Conservation (phyloP, 73 alveolate genomes). For the Uronychia setigera region DNA sequence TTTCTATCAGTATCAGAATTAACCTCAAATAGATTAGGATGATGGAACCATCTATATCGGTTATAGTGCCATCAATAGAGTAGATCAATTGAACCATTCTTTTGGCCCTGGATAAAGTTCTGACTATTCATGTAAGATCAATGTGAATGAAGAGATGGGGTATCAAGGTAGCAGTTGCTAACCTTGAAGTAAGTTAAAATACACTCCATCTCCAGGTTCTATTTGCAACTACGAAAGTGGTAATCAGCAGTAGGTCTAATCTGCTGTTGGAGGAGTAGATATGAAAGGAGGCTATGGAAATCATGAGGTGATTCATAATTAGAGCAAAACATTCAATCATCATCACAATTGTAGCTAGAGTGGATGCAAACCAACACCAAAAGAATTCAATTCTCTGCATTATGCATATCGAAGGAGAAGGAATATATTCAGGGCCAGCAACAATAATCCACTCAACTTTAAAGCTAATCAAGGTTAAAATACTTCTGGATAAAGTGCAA, state of each 20-base stretch:
- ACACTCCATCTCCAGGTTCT: not conserved
- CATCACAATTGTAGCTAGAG: not conserved
- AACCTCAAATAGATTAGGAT: not conserved
- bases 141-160: too few relatives aligned
- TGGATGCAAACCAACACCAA: not conserved
- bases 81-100: not conserved
- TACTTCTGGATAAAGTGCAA: too few relatives aligned
- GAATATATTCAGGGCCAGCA: not conserved
- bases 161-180: not conserved
- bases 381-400: not conserved
- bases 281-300: not conserved
- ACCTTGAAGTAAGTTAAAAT: too few relatives aligned
- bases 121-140: not conserved
- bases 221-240: not conserved
- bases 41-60: not conserved
- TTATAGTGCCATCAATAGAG: not conserved
- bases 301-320: too few relatives aligned
- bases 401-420: not conserved
- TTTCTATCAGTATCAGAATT: too few relatives aligned
- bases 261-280: not conserved
- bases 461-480: too few relatives aligned
- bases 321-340: not conserved
- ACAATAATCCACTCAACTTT: not conserved
- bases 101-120: not conserved
- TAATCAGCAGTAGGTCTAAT: not conserved